Base-by-base conservation (phyloP, 495 filamentous ascomycete genomes). In the Parathielavia hyrcaniae region DNA sequence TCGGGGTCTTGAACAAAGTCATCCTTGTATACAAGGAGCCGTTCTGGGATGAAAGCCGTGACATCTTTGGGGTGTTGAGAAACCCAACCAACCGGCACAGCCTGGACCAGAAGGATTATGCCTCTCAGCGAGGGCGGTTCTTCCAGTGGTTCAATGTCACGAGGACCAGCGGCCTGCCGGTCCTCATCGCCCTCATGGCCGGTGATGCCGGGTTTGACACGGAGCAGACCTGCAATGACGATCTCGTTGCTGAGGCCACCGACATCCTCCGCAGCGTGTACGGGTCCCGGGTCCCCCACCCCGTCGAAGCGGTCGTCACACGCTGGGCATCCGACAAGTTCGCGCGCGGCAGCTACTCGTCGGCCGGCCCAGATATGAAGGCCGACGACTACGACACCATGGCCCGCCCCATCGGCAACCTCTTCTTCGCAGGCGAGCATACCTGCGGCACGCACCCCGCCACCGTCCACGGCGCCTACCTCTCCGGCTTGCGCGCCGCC, bases 121-220 rank as follows among this genome's bases (percentile, higher is more conserved):
- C 79, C 50, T 70, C 74, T 14, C 75, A 81, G 41, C 73, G 80
- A 34, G 93, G 93, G 17, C 85, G 91, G 11, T 96, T 93, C 75
- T 99, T 97, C 65, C 81, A 97, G 63, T 97, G 96, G 81, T 97
- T 95, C 83, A 97, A 99, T 67, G 87, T 89, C 57, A 84, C 90
- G 57, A 87, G 89, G 58, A 95, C 89, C 3, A 89, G 88, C 49
- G 93, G 93, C 7, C 77, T 90, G 35, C 93, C 93, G 5, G 86
- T 88, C 5, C 75, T 98, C 17, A 81, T 97, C 45, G 95, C 90
- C 17, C 81, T 99, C 35, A 97, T 99, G 95, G 90, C 91, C 43
- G 93, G 93, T 19, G 88, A 97, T 64, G 87, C 93, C n/a, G 95
- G 91, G 30, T 84, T 86, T 59, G 83, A 95, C 60, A 87, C 89